A percentile compares a stretch with the other conserved stretches of the same genome.
Conservation (phyloP, 345 rosid species). For the Xanthoceras sorbifolium region DNA sequence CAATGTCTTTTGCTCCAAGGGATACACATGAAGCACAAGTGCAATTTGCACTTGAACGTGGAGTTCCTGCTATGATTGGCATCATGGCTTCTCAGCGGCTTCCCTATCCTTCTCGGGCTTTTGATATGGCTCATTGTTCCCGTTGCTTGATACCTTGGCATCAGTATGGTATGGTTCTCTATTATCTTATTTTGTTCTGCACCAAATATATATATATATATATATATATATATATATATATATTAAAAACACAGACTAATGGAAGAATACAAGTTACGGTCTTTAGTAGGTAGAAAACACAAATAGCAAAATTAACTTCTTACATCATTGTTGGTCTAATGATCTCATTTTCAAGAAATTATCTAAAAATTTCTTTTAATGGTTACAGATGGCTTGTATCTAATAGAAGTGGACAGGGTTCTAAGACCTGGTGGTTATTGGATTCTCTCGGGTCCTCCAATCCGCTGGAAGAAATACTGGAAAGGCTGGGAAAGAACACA, state of each 20-base stretch:
- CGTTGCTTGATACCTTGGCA: slow-evolving; percentile 96
- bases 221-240: too few relatives aligned
- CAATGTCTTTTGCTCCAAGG: slow-evolving; percentile 95
- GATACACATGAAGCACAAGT: slow-evolving; percentile 99
- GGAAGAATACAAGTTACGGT: not conserved
- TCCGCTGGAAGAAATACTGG: slow-evolving; percentile 88
- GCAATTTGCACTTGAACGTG: slow-evolving; percentile 93
- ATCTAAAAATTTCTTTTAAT: slow-evolving; percentile 8
- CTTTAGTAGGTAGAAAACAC: not conserved
- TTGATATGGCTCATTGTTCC: slow-evolving; percentile 96
- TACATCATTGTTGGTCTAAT: not conserved
- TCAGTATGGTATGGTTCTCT: slow-evolving; percentile 46
- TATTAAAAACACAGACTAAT: not conserved
- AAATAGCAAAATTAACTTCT: not conserved
- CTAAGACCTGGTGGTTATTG: slow-evolving; percentile 98
- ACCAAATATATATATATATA: too few relatives aligned
- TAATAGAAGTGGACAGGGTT: slow-evolving; percentile 85
- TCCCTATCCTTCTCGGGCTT: slow-evolving; percentile 95
- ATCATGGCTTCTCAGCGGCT: slow-evolving; percentile 82
- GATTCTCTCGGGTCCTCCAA: slow-evolving; percentile 96
- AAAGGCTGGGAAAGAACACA: slow-evolving; percentile 91
- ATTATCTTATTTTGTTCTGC: not conserved
- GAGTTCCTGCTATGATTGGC: slow-evolving; percentile 95
- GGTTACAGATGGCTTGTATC: slow-evolving; percentile 74
- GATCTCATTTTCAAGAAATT: not conserved